Percentiles rank a stretch among this genome's conserved stretches.
These are phyloP conservation scores for Linnemannia schmuckeri DNA, from an alignment of 192 early-diverging fungal species.

Conservation along the genomic window DNA sequence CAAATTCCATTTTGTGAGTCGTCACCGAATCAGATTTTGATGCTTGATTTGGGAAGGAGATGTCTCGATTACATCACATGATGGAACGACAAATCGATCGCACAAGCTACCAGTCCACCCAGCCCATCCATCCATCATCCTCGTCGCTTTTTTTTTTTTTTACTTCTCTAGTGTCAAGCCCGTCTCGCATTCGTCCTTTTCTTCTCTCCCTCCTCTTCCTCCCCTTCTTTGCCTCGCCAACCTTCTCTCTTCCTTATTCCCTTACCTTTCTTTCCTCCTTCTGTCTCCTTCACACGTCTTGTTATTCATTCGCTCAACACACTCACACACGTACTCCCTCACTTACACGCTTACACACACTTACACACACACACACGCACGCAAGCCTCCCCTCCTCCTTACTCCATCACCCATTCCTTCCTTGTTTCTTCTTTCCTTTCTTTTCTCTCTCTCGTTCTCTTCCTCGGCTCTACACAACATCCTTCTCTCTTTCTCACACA, in stretches of 20 bases:
- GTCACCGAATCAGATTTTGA: not conserved
- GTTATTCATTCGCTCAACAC: not conserved
- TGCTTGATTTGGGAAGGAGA: too few species aligned
- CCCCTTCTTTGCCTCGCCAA: not conserved
- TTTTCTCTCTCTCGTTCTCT: not conserved
- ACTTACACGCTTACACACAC: not conserved
- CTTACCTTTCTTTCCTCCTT: not conserved
- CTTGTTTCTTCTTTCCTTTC: not conserved
- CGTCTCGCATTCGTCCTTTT: not conserved
- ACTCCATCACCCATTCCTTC: not conserved
- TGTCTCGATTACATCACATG: not conserved
- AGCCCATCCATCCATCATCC: not conserved
- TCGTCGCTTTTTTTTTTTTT: slow-evolving; percentile 2
- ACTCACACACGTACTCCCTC: not conserved
- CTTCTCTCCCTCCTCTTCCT: not conserved
- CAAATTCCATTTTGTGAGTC: not conserved
- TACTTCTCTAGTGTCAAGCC: not conserved
- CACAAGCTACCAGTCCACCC: not conserved
- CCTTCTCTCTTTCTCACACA: not conserved
- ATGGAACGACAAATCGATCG: not conserved
- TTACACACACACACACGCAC: not conserved
- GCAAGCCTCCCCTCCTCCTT: not conserved
- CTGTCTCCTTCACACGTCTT: not conserved
- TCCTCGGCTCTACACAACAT: not conserved
- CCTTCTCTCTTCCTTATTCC: not conserved